Base-by-base conservation (phyloP, 2,329 filamentous ascomycete species). In the Colletotrichum spaethianum region DNA sequence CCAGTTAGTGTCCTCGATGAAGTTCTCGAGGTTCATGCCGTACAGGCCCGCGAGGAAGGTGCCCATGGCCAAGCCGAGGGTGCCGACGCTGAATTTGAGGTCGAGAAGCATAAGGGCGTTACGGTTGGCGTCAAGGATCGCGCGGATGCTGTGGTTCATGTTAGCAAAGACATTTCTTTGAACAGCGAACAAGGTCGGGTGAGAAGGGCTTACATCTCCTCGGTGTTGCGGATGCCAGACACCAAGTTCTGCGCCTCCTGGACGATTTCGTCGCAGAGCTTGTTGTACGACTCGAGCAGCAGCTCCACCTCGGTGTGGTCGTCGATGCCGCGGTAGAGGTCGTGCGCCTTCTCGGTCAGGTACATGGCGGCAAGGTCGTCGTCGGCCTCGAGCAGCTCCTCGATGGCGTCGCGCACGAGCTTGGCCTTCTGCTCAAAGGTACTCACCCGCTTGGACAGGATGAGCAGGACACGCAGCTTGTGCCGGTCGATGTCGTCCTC, bases 21-120 rank as follows among this genome's bases (percentile, higher is more conserved):
- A 98, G 83, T 98, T 98, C 80, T 98, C 97, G 75, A 99, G 86
- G 85, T 99, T 99, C 95, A 98, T 98, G 77, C 96, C 96, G 87
- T 98, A 99, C n/a, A 99, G 91, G n/a, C 95, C 95, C 11, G 96
- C 97, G 77, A 98, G 89, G 80, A 98, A 97, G 61, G 96, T 98
- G 67, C 96, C 96, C 80, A 95, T 94, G 66, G 94, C 96, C 59
- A 98, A 91, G n/a, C 95, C 95, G 5, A 99, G 90, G 1, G 96
- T 98, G 69, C 95, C 94, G 72, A 99, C 95, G 79, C 93, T 96
- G 84, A 98, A 98, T 80, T 97, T 98, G 77, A 99, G 91, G 75
- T 98, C 96, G 40, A 98, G 89, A 23, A 99, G 88, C 96, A 99
- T 99, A 75, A 99, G 93, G 11, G 95, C 93, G 85, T 99, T 99